Evolutionary conservation across 1,139 yeast genomes (phyloP).

Genomic region (Blastobotrys buckinghamii): DNA sequence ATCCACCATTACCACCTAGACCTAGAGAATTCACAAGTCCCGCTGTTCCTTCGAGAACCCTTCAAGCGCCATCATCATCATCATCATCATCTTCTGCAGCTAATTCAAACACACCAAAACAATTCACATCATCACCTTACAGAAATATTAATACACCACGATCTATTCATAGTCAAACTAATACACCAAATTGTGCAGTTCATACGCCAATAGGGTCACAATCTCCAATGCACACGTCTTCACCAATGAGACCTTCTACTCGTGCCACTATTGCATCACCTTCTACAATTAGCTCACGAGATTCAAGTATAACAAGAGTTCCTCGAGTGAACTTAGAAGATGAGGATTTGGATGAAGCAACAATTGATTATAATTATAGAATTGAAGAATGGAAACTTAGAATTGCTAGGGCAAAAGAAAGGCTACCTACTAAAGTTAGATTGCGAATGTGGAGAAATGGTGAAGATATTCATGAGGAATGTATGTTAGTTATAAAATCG

Average conservation of each 20-base stretch:
- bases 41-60: no score
- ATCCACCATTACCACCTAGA: background rate
- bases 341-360: constrained; percentile 5
- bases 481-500: constrained; percentile 13
- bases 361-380: constrained; percentile 17
- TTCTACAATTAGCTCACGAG: background rate
- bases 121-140: background rate
- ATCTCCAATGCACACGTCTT: no score
- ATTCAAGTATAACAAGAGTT: background rate
- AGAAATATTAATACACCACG: background rate
- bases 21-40: background rate
- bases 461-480: constrained; percentile 29
- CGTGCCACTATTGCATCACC: background rate
- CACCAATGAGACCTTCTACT: background rate
- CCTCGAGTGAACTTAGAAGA: no score
- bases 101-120: background rate
- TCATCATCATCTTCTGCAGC: no score
- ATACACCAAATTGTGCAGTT: no score
- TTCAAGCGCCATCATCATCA: no score
- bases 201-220: no score
- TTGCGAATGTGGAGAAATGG: constrained; percentile 36
- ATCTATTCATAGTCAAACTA: background rate
- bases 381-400: constrained; percentile 42
- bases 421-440: constrained; percentile 28
- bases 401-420: constrained; percentile 32